Evolutionary conservation across 805 yeast genomes (phyloP), one percentile per base, ranked within the genome.

Genomic region (Ogataea glucozyma): DNA sequence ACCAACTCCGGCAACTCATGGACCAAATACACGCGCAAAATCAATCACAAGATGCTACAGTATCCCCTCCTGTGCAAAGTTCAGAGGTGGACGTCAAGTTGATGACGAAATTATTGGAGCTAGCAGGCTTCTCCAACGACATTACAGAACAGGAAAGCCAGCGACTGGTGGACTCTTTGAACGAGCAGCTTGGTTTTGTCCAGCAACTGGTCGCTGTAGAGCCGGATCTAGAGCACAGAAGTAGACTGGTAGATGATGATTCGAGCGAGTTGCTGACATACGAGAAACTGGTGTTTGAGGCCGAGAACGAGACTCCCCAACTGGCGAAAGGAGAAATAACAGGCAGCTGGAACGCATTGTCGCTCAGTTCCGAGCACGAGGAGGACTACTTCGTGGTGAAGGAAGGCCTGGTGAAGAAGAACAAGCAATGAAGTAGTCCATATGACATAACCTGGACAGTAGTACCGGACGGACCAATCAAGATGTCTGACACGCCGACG

Each of bases 101-200:
- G 22, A 30, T 65, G 4, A 31, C 43, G 19, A 73, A 66, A 31
- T 53, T 79, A 35, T 52, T 76, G 23, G 65, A 66, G 29, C 56
- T 79, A 16, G 73, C 84, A 0, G 85, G 85, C 0, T 50, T 81
- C 4, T 67, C 72, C 3, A 51, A 62, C 8, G 45, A 52, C 6
- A 42, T 66, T 9, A 20, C 61, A 4, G 40, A 41, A 0, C 56
- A 53, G 3, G 66, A 70, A 26, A 60, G 67, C 17, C 44, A 48
- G 3, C 52, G 51, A 21, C 59, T 75, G 30, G 59, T 64, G 11
- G 32, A 43, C 0, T 66, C 70, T 1, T 54, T 80, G 36, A 63
- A 65, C 27, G 70, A 71, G 13, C 85, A 81, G 47, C 62, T 80
- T 18, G 57, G 62, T n/a, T 76, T 81, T 47, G 67, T 79, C 14